A percentile compares a stretch with the other conserved stretches of the same genome.
Evolutionary conservation across 2,329 filamentous ascomycete species (phyloP).

Genomic region (Atkinsonella texensis): DNA sequence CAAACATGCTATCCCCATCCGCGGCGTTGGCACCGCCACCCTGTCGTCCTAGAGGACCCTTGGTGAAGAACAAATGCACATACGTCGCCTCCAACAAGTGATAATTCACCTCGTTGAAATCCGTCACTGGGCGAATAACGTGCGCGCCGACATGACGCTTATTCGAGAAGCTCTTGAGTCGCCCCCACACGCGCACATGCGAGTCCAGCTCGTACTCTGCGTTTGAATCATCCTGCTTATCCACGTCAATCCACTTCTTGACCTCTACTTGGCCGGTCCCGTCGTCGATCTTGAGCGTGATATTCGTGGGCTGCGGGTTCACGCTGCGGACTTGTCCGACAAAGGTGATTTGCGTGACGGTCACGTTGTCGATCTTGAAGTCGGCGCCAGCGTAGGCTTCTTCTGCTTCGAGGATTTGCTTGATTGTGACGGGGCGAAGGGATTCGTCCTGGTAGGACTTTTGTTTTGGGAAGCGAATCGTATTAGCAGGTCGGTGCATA

Average conservation of each 20-base stretch:
- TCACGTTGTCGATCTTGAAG: constrained; percentile 70
- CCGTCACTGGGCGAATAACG: constrained; percentile 64
- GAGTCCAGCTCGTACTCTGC: constrained; percentile 55
- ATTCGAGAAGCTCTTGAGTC: constrained; percentile 71
- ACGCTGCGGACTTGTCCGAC: constrained; percentile 85
- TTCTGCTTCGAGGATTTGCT: constrained; percentile 77
- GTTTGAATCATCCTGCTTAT: constrained; percentile 36
- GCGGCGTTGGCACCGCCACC: constrained; percentile 26
- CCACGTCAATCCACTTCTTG: constrained; percentile 70
- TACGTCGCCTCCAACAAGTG: constrained; percentile 84
- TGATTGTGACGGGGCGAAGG: constrained; percentile 86
- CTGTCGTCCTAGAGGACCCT: constrained; percentile 44
- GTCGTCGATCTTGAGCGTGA: constrained; percentile 88
- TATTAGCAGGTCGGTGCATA: too few species aligned
- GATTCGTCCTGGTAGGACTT: constrained; percentile 67
- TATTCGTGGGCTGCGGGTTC: constrained; percentile 76
- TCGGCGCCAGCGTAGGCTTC: constrained; percentile 61
- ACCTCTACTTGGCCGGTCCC: constrained; percentile 88
- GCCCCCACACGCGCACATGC: constrained; percentile 78
- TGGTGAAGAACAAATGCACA: constrained; percentile 73
- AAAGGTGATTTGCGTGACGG: constrained; percentile 63
- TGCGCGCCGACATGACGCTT: constrained; percentile 73
- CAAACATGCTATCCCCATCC: constrained; percentile 39
- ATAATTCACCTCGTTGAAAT: constrained; percentile 88
- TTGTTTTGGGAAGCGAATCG: neutral